phyloP scores from a whole-genome alignment of 106 monocot genomes.

The Platanthera zijinensis region DNA sequence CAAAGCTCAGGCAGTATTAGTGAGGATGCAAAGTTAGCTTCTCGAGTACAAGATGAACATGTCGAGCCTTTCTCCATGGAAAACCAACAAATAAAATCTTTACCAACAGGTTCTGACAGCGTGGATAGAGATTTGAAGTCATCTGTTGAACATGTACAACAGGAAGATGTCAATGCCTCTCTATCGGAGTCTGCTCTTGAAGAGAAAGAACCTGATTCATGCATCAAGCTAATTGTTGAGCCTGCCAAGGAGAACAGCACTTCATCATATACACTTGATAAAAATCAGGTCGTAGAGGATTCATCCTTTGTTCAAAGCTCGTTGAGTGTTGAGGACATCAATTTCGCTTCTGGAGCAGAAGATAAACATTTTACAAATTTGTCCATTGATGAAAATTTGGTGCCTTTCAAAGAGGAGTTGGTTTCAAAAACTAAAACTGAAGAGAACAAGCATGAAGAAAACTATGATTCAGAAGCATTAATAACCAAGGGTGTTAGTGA shows the following conservation, averaged over 20 bases:
- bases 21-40: neutral
- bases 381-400: neutral
- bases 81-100: neutral
- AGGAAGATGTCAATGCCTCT: neutral
- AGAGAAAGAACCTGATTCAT: neutral
- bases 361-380: neutral
- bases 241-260: neutral
- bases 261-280: neutral
- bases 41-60: neutral
- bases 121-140: neutral
- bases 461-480: neutral
- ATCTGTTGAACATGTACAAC: neutral
- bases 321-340: neutral
- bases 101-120: neutral
- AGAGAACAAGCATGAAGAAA: slow-evolving; percentile 1
- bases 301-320: neutral
- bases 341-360: neutral
- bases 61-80: neutral
- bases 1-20: neutral
- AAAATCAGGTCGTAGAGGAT: neutral
- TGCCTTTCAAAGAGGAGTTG: neutral
- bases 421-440: neutral
- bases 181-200: too few relatives aligned
- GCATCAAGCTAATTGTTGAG: neutral
- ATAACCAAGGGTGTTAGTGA: neutral